Percentiles rank a stretch among this genome's conserved stretches.
Conservation (phyloP, 2,329 filamentous ascomycete genomes). For the Helotiales sp. region DNA sequence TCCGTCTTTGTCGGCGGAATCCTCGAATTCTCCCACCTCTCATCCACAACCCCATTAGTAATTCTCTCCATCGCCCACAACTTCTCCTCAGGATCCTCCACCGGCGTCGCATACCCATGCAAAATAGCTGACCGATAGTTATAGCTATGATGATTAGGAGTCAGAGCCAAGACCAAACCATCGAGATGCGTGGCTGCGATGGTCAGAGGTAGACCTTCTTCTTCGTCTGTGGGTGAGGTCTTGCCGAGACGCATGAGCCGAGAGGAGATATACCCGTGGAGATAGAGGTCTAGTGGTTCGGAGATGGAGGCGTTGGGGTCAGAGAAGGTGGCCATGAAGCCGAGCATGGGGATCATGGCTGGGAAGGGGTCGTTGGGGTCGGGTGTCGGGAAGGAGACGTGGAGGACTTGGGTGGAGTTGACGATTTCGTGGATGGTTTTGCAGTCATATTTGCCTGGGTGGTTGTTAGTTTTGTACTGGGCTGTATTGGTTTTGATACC, state of each 20-base stretch:
- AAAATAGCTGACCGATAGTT: constrained; percentile 79
- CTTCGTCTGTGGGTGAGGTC: constrained; percentile 22
- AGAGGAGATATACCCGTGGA: constrained; percentile 83
- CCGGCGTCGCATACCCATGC: constrained; percentile 73
- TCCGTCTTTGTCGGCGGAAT: constrained; percentile 74
- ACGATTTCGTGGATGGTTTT: constrained; percentile 76
- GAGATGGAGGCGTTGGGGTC: constrained; percentile 62
- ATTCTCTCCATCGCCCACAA: constrained; percentile 79
- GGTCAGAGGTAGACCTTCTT: constrained; percentile 69
- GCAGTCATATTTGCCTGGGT: constrained; percentile 70
- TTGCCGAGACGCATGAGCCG: constrained; percentile 72
- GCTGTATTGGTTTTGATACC: neutral
- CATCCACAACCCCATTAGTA: constrained; percentile 73
- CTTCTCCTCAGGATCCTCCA: constrained; percentile 72
- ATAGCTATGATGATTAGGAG: constrained; percentile 81
- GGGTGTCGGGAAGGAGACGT: constrained; percentile 76
- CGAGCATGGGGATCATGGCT: constrained; percentile 76
- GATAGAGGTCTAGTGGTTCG: constrained; percentile 75
- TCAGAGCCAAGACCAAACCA: constrained; percentile 78
- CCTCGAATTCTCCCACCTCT: constrained; percentile 71
- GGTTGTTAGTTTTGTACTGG: constrained; percentile 22
- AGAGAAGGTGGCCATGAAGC: constrained; percentile 75
- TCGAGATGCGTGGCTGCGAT: constrained; percentile 77
- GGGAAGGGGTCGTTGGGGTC: constrained; percentile 52
- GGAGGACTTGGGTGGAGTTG: constrained; percentile 74